A percentile compares a stretch with the other conserved stretches of the same genome.
Evolutionary conservation across 805 yeast genomes (phyloP).

Genomic region (Ogataea wickerhamii): DNA sequence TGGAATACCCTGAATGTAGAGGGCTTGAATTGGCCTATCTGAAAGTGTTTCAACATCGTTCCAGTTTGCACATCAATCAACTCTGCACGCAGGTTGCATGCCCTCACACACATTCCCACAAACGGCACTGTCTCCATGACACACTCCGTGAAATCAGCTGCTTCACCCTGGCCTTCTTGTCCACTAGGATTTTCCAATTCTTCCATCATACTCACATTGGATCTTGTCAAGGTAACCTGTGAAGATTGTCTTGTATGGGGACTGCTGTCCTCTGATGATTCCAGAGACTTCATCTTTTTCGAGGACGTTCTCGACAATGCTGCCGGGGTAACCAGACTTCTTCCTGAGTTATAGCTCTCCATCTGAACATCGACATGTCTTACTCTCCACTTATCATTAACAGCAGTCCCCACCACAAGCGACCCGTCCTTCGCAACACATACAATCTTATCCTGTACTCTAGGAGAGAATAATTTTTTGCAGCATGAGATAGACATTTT

Average conservation of each 20-base stretch:
- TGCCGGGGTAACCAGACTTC: conserved; percentile 37
- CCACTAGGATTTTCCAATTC: background rate
- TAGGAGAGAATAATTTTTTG: conserved; percentile 59
- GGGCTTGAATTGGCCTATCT: conserved; percentile 59
- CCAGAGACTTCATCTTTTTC: conserved; percentile 17
- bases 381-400: conserved; percentile 65
- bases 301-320: conserved; percentile 29
- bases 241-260: conserved; percentile 10
- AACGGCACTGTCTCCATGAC: conserved; percentile 58
- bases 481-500: conserved; percentile 43
- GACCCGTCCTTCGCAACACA: conserved; percentile 48
- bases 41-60: conserved; percentile 55
- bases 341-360: conserved; percentile 43
- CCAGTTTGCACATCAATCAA: conserved; percentile 79
- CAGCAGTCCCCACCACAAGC: conserved; percentile 57
- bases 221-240: conserved; percentile 10
- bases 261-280: conserved; percentile 13
- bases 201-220: background rate
- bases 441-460: conserved; percentile 70
- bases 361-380: conserved; percentile 47
- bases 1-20: conserved; percentile 67
- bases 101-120: conserved; percentile 70
- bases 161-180: background rate
- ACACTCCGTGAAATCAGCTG: conserved; percentile 14
- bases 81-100: conserved; percentile 54